Base-by-base conservation (phyloP, 176 grass and related monocot species). In the Poa annua region DNA sequence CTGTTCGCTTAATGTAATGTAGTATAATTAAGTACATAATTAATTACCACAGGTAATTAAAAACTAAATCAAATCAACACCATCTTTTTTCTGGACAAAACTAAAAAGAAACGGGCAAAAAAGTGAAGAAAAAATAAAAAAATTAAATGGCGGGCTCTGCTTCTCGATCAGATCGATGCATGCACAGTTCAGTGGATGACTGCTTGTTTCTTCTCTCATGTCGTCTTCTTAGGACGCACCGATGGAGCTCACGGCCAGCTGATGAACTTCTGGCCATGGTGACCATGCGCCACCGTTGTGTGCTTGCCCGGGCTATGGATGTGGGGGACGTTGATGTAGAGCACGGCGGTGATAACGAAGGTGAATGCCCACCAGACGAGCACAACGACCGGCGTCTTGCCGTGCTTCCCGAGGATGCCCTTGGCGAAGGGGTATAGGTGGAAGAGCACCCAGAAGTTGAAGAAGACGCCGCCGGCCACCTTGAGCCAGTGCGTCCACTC, bases 401-500 rank as follows among this genome's bases (percentile, higher is more conserved):
- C 92, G 72, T 86, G 89, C 85, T 59, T 86, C 9, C 96, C 96
- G 25, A 98, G 92, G 42, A 98, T 38, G 11, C 96, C 96, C 76
- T 98, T 98, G 48, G 92, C 85, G 56, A 98, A 98, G 0, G 96
- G 96, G 78, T 95, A 94, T 53, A 95, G 89, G 86, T 98, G 96
- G 49, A 94, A 92, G 20, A 98, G 77, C 59, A 98, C 96, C 96
- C 96, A 98, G 64, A 98, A 93, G 86, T 94, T 98, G 86, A 98
- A 94, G 86, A 98, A 92, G 25, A 98, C 96, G 11, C 96, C 96
- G 25, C 96, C 90, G 20, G 94, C 68, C 1, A 98, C 86, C 82
- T 88, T 93, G 85, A 92, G 90, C 96, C 96, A 98, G 81, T 98
- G 87, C 9, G 92, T 90, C 74, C 88, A 85, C 80, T 80, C 89